A percentile compares a stretch with the other conserved stretches of the same genome.
These are phyloP conservation scores for Amylostereum chailletii DNA, from an alignment of 1,284 basidiomycete genomes.

Conservation along the genomic window DNA sequence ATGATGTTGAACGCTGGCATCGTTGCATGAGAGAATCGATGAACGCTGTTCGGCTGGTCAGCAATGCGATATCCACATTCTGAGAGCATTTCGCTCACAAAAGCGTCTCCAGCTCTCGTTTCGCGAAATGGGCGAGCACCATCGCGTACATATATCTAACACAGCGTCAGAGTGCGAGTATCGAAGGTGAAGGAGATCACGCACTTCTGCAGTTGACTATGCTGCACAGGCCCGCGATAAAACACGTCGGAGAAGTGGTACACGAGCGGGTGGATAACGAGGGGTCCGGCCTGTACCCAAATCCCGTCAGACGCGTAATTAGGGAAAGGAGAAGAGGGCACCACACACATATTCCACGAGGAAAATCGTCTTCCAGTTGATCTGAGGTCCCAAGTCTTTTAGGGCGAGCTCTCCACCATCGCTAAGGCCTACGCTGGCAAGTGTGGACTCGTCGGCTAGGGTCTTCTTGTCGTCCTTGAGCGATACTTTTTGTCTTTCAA, in stretches of 20 bases:
- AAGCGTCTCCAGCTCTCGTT: conserved; percentile 90
- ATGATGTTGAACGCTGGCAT: conserved; percentile 88
- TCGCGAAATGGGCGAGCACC: conserved; percentile 82
- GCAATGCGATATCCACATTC: not conserved
- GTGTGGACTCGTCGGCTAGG: conserved; percentile 53
- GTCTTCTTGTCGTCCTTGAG: conserved; percentile 52
- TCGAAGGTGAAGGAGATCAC: conserved; percentile 12
- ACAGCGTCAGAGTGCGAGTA: not conserved
- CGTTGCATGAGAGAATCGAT: conserved; percentile 91
- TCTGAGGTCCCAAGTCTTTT: conserved; percentile 86
- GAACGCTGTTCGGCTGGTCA: conserved; percentile 45
- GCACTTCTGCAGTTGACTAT: conserved; percentile 75
- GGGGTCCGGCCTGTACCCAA: conserved; percentile 65
- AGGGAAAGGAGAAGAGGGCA: not conserved
- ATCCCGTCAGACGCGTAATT: not conserved
- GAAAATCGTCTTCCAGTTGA: conserved; percentile 82
- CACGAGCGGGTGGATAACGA: conserved; percentile 86
- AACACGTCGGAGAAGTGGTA: conserved; percentile 66
- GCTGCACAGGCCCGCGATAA: conserved; percentile 62
- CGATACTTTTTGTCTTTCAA: conserved; percentile 66
- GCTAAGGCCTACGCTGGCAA: conserved; percentile 48
- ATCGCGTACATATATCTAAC: conserved; percentile 71
- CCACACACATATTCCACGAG: conserved; percentile 82
- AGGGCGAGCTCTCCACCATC: conserved; percentile 58
- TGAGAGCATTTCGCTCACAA: conserved; percentile 46